phyloP scores from a whole-genome alignment of 768 basidiomycete species.

The Lentinula raphanica region DNA sequence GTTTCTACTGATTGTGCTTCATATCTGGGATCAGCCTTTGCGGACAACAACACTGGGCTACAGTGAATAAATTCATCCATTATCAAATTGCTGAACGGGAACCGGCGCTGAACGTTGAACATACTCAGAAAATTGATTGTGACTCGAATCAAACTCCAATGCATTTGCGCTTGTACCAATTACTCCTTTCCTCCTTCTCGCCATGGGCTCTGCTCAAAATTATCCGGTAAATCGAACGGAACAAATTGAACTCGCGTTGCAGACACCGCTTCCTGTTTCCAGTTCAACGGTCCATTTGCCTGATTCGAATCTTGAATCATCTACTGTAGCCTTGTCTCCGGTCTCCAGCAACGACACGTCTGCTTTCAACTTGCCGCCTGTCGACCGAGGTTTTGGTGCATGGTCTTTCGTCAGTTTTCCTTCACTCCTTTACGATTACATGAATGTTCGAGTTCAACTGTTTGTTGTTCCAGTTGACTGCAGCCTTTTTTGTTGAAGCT shows the following conservation, averaged over 20 bases:
- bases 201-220: neutral
- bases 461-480: slow-evolving; percentile 15
- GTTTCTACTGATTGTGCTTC: no score
- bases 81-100: no score
- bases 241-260: slow-evolving; percentile 1
- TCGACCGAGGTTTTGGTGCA: slow-evolving; percentile 18
- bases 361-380: slow-evolving; percentile 13
- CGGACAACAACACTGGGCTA: no score
- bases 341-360: neutral
- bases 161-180: no score
- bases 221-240: neutral
- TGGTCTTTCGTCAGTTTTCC: slow-evolving; percentile 22
- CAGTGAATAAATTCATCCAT: no score
- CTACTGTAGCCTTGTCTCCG: no score
- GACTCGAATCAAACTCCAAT: neutral
- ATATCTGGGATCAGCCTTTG: no score
- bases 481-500: slow-evolving; percentile 21
- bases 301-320: neutral
- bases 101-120: no score
- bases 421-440: neutral
- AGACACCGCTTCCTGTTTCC: neutral
- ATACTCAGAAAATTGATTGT: neutral
- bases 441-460: neutral
- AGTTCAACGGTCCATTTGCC: neutral
- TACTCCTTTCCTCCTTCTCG: neutral